Base-by-base conservation (phyloP, 371 early-diverging fungal genomes). In the Mucor racemosus region DNA sequence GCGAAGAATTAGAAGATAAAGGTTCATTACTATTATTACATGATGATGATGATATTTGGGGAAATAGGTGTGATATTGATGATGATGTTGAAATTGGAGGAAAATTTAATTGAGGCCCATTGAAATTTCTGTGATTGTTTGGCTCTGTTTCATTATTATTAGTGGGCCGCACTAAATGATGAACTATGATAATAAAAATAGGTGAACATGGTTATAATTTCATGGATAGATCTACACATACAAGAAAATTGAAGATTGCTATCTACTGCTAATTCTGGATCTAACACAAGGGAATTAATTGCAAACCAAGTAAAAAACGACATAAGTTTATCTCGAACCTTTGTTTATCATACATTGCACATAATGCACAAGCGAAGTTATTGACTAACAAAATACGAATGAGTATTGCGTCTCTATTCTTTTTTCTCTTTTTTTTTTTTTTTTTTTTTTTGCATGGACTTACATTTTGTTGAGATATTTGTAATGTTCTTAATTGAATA, bases 401-500 rank as follows among this genome's bases (percentile, higher is more conserved):
- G 26, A 26, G 3, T 26, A 26, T 26, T 26, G 3, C 3, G 1
- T 26, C 26, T 26, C 3, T 26, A 1, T 26, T 26, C 3, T 26
- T 26, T 26, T 26, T 26, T 26, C 3, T 26, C 3, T 26, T 26
- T 26, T 26, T 26, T 26, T 26, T 26, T 26, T 26, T 26, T n/a
- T n/a, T n/a, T n/a, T n/a, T n/a, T n/a, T n/a, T n/a, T n/a, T n/a
- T n/a, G n/a, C n/a, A n/a, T n/a, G n/a, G 26, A 26, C 39, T 21
- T 39, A 39, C 39, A 14, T 56, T 42, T 35, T 64, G 64, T 7
- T 64, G 64, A 7, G 41, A 40, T n/a, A 34, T 7, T 42, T 56
- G 57, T 8, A 41, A 19, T 33, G 19, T 11, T 15, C 19, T 41
- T 41, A 64, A 13, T 56, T 40, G 41, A 4, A 42, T 10, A 5